These are phyloP conservation scores for Eutrema salsugineum DNA, from an alignment of 441 rosid species.

Conservation along the genomic window DNA sequence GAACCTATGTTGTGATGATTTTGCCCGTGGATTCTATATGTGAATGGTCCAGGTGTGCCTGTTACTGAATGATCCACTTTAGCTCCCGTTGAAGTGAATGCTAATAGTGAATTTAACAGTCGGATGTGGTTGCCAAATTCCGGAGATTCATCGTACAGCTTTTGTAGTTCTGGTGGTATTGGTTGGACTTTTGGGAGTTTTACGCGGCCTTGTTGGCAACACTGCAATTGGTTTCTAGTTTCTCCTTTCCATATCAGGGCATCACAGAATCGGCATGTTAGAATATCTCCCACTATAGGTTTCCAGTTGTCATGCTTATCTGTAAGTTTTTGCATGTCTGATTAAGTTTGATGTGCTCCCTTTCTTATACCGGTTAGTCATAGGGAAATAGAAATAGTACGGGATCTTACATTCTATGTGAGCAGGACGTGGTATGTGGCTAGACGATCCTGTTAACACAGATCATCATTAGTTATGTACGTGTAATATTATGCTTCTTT, in stretches of 20 bases:
- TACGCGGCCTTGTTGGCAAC: not conserved
- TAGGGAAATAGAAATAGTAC: no score
- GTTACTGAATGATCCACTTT: not conserved
- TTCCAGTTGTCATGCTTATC: no score
- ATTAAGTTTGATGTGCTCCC: no score
- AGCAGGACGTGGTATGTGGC: no score
- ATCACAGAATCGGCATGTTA: not conserved
- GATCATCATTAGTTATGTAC: no score
- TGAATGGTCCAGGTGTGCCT: not conserved
- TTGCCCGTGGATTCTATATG: not conserved
- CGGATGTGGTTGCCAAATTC: not conserved
- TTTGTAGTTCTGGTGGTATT: not conserved
- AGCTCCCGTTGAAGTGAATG: not conserved
- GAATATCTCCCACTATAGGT: no score
- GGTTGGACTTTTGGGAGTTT: not conserved
- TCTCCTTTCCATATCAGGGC: not conserved
- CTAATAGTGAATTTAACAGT: not conserved
- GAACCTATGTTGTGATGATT: not conserved
- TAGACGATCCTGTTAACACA: no score
- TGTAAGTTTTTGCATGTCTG: no score
- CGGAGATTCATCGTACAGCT: not conserved
- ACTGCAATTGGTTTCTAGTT: not conserved
- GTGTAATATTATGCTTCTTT: no score
- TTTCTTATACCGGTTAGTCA: no score
- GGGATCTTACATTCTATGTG: no score